Percentiles rank a stretch among this genome's conserved stretches.
Conservation (phyloP, 2,329 filamentous ascomycete genomes). For the Arthrobotrys iridis region DNA sequence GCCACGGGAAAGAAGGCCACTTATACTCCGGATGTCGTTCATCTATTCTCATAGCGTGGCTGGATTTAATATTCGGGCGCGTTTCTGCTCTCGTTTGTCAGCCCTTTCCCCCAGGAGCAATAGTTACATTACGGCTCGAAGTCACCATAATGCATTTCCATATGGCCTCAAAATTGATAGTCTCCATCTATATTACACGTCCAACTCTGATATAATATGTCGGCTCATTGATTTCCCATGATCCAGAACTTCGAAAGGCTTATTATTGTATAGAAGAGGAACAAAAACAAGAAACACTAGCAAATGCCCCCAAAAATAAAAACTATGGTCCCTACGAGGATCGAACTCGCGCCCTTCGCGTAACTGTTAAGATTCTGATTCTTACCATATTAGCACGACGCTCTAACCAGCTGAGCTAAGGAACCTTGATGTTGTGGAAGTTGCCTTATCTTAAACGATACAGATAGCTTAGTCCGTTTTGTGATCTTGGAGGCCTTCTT, state of each 20-base stretch:
- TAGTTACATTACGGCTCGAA: too few relatives aligned
- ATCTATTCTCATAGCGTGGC: neutral
- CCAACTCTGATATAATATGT: neutral
- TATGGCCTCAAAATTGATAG: neutral
- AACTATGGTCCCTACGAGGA: constrained; percentile 1
- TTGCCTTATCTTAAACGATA: neutral
- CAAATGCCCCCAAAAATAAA: constrained; percentile 8
- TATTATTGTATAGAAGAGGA: neutral
- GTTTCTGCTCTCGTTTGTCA: neutral
- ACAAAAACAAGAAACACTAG: neutral
- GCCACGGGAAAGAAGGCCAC: neutral
- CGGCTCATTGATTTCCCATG: neutral
- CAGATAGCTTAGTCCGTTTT: neutral
- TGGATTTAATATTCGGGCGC: neutral
- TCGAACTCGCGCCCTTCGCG: constrained; percentile 20
- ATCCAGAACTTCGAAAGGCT: neutral
- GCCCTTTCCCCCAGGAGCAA: too few relatives aligned
- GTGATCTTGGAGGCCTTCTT: neutral
- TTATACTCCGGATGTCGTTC: neutral
- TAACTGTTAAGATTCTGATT: neutral
- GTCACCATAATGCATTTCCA: neutral
- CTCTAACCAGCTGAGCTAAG: constrained; percentile 27
- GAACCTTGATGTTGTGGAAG: neutral
- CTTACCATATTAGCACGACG: constrained; percentile 16
- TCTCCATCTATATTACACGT: neutral